Base-by-base conservation (phyloP, 305 asterid genomes). In the Fraxinus latifolia region DNA sequence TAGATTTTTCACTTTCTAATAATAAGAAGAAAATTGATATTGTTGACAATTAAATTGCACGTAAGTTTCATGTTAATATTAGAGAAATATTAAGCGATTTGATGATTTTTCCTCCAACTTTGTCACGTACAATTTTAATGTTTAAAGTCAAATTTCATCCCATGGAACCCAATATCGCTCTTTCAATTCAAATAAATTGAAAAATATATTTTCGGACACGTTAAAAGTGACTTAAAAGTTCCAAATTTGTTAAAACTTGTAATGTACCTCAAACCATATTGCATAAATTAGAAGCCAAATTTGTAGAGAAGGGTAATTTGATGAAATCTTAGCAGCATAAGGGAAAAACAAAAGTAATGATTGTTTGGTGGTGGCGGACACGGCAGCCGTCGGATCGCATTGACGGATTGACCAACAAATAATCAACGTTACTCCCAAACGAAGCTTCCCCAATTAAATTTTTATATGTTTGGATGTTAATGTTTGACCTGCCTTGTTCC, bases 361-460 rank as follows among this genome's bases (percentile, higher is more conserved):
- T 76, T 7, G 76, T 72, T 65, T 44, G n/a, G 81, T n/a, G 53
- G 82, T 73, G 80, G 83, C 84, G 55, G 81, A 81, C 88, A 42
- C 89, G 82, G 80, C 85, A 79, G 83, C 77, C 84, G 82, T 77
- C 83, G 17, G 60, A 68, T 60, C 62, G 32, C 80, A 8, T 83
- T 73, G 86, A 77, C 83, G 74, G 39, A 29, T 68, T 68, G 74
- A 29, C 85, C 34, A 11, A 47, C 42, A 27, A 50, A 37, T 5
- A 73, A 3, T 37, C 27, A n/a, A 58, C 71, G 31, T 33, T 34
- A 15, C 36, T 76, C 73, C 76, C 50, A 1, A 55, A 19, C 47
- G 79, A 36, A 77, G 42, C 50, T 76, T 76, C 85, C 87, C 6
- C 3, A 71, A 9, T 42, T 42, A 11, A 42, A 42, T 72, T 74